Evolutionary conservation across 768 basidiomycete species (phyloP), one percentile per base, ranked within the genome.

Genomic region (Tubosaeta brunneosetosa): DNA sequence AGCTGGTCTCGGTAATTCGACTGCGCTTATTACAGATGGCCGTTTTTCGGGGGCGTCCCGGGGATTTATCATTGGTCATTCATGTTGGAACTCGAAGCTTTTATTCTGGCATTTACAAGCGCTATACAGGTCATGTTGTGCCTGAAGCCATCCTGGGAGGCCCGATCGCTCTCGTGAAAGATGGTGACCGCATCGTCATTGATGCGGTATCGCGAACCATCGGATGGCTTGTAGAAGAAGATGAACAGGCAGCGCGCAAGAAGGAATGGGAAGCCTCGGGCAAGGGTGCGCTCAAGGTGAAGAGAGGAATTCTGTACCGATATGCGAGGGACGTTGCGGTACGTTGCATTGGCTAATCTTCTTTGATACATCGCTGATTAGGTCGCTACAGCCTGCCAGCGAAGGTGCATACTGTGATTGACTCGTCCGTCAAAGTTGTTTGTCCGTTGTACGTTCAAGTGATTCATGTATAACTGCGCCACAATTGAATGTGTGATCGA

Each of bases 251-350:
- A 46, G 69, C 72, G 44, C 81, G 91, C 40, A 78, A 69, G 62
- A 72, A 74, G 55, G 79, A 80, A 63, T 93, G 90, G 91, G 79
- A 84, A n/a, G 74, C 71, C 29, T 83, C 82, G 1, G 81, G 81
- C 32, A 84, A 84, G 66, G 71, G 74, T 34, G 71, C 81, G 56
- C 70, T 88, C 51, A 88, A 79, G 58, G 85, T 85, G 44, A 85
- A 74, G 66, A 75, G 91, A 37, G 91, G 91, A 14, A 74, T 93
- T 26, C 72, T 94, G 55, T 77, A 81, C 63, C 78, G 88, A 65
- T 94, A 93, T 68, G 90, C 90, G 12, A 74, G 90, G 59, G 90
- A 92, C 66, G 91, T 92, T 47, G 86, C 86, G 50, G 91, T 91
- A 63, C 78, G 89, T 75, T 25, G n/a, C 49, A 42, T 58, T 44